Evolutionary conservation across 305 asterid genomes (phyloP).

Genomic region (Lippia alba): DNA sequence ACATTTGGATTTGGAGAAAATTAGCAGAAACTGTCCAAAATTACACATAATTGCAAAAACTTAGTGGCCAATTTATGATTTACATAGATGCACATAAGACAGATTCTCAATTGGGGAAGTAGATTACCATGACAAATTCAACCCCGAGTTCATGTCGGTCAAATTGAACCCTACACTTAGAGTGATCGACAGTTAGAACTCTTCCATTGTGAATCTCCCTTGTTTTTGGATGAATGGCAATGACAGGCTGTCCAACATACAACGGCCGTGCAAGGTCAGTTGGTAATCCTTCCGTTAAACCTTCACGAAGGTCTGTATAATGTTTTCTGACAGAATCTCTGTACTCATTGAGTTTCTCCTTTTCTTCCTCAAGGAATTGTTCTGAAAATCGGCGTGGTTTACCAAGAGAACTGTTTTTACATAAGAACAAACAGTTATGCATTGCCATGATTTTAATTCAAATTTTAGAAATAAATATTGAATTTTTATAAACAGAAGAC

Average conservation of each 20-base stretch:
- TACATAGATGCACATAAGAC: conserved; percentile 12
- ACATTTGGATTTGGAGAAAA: conserved; percentile 18
- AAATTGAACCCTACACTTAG: conserved; percentile 90
- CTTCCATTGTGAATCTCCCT: conserved; percentile 91
- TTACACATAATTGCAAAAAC: conserved; percentile 1
- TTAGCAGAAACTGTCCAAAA: conserved; percentile 11
- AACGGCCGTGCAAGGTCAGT: conserved; percentile 93
- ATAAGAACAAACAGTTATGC: conserved; percentile 29
- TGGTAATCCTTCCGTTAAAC: conserved; percentile 83
- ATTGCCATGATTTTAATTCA: not conserved
- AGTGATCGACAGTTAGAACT: conserved; percentile 89
- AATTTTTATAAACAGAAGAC: conserved; percentile 6
- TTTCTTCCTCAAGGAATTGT: conserved; percentile 95
- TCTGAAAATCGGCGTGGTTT: conserved; percentile 92
- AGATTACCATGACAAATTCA: conserved; percentile 85
- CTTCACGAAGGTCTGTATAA: conserved; percentile 86
- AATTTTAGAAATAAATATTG: too few relatives aligned
- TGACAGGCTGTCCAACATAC: conserved; percentile 91
- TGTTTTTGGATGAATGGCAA: conserved; percentile 93
- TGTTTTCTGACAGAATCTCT: conserved; percentile 90
- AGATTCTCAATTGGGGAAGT: conserved; percentile 32
- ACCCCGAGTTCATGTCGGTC: conserved; percentile 91
- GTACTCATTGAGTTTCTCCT: conserved; percentile 86
- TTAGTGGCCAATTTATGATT: conserved; percentile 10
- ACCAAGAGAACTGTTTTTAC: conserved; percentile 81